Conservation (phyloP, 371 early-diverging fungal genomes). For the Lichtheimia ornata region DNA sequence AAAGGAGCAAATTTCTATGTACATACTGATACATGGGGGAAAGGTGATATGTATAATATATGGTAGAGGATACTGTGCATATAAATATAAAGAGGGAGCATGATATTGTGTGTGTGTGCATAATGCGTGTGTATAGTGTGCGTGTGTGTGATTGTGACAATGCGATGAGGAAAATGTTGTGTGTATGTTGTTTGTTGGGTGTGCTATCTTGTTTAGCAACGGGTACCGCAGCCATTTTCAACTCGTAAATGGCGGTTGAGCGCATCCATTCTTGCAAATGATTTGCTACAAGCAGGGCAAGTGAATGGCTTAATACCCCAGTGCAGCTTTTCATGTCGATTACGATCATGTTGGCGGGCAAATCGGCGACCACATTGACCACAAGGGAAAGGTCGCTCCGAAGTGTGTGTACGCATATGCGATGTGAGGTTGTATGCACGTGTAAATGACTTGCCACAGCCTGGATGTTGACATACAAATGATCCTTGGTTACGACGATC, state of each 20-base stretch:
- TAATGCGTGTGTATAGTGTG: no score
- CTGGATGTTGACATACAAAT: slow-evolving; percentile 35
- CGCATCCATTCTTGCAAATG: slow-evolving; percentile 70
- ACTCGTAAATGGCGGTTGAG: slow-evolving; percentile 69
- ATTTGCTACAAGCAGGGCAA: slow-evolving; percentile 54
- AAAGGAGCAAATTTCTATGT: not conserved
- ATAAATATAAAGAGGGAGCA: no score
- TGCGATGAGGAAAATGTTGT: not conserved
- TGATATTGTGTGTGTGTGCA: no score
- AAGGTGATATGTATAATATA: not conserved
- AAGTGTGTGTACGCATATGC: slow-evolving; percentile 68
- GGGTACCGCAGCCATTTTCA: slow-evolving; percentile 56
- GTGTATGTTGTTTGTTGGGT: not conserved
- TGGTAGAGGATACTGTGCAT: not conserved
- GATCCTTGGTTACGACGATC: slow-evolving; percentile 14
- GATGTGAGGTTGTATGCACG: slow-evolving; percentile 74
- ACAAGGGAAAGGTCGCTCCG: slow-evolving; percentile 41
- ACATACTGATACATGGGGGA: slow-evolving; percentile 2
- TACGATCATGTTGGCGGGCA: slow-evolving; percentile 62
- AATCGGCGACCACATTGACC: slow-evolving; percentile 50
- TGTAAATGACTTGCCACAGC: slow-evolving; percentile 70
- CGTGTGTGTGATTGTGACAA: not conserved
- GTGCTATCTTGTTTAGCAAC: not conserved
- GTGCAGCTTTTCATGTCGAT: slow-evolving; percentile 61
- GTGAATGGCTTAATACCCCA: slow-evolving; percentile 56